Percentiles rank a stretch among this genome's conserved stretches.
Conservation (phyloP, 108 stramenopile species). For the Cyclostephanos invisitatus region DNA sequence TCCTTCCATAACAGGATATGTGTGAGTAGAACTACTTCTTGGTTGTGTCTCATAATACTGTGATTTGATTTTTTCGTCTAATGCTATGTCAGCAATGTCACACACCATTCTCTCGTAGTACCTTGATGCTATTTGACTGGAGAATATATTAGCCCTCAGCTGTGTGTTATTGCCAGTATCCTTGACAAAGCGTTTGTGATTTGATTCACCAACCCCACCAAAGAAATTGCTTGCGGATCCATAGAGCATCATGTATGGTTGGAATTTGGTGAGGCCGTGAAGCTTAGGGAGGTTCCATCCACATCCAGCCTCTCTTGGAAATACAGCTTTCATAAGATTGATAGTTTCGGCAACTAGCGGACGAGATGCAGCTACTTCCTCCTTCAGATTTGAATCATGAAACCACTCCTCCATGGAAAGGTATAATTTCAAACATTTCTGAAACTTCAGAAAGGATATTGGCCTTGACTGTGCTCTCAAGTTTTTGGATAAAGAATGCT, state of each 20-base stretch:
- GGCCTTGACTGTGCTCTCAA: background rate
- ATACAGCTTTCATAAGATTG: background rate
- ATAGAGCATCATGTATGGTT: background rate
- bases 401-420: slow-evolving; percentile 11
- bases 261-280: slow-evolving; percentile 12
- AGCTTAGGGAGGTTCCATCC: slow-evolving; percentile 15
- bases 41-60: background rate
- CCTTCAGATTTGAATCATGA: slow-evolving; percentile 4
- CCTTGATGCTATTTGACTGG: background rate
- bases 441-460: background rate
- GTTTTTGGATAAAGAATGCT: background rate
- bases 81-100: background rate
- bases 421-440: slow-evolving; percentile 3
- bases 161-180: slow-evolving; percentile 1
- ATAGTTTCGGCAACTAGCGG: slow-evolving; percentile 1
- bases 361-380: slow-evolving; percentile 2
- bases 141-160: background rate
- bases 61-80: background rate
- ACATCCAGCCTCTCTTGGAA: slow-evolving; percentile 3
- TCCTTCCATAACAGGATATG: background rate
- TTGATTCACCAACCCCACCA: slow-evolving; percentile 11
- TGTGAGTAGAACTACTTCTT: background rate
- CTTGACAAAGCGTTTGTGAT: slow-evolving; percentile 12
- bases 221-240: slow-evolving; percentile 12
- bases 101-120: background rate